Conservation (phyloP, 257 asterid genomes). For the Phtheirospermum japonicum region DNA sequence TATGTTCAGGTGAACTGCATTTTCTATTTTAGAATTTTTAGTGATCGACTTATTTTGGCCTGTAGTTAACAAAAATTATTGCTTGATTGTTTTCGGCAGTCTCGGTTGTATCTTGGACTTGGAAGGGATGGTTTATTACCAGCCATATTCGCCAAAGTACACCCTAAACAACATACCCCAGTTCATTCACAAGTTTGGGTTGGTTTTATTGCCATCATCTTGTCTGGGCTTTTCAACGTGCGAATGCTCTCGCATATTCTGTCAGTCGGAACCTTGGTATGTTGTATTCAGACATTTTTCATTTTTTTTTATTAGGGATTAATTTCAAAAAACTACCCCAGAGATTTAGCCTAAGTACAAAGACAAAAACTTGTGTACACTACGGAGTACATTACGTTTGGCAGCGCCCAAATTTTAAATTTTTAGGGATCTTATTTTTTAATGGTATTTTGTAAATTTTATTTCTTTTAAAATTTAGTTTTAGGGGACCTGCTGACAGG, state of each 20-base stretch:
- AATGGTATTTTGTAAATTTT: no score
- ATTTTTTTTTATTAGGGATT: not conserved
- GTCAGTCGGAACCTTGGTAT: constrained; percentile 87
- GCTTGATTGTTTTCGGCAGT: constrained; percentile 42
- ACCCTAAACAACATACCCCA: constrained; percentile 74
- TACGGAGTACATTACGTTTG: not conserved
- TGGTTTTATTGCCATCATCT: constrained; percentile 66
- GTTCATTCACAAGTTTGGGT: constrained; percentile 86
- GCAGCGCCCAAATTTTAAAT: not conserved
- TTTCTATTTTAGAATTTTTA: constrained; percentile 3
- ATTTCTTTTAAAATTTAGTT: no score
- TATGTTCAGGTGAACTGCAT: constrained; percentile 69
- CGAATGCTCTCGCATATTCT: constrained; percentile 81
- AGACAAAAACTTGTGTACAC: no score
- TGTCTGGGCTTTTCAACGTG: constrained; percentile 80
- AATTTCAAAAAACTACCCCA: not conserved
- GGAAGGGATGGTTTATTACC: constrained; percentile 94
- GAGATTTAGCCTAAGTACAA: no score
- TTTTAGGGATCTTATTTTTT: no score
- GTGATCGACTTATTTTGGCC: constrained; percentile 4
- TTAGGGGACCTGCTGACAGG: no score
- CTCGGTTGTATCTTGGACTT: constrained; percentile 87
- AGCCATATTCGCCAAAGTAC: constrained; percentile 67
- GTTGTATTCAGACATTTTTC: constrained; percentile 18
- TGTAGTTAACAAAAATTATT: constrained; percentile 26